Evolutionary conservation across 495 filamentous ascomycete species (phyloP).

Genomic region (Lophiostoma macrostomum): DNA sequence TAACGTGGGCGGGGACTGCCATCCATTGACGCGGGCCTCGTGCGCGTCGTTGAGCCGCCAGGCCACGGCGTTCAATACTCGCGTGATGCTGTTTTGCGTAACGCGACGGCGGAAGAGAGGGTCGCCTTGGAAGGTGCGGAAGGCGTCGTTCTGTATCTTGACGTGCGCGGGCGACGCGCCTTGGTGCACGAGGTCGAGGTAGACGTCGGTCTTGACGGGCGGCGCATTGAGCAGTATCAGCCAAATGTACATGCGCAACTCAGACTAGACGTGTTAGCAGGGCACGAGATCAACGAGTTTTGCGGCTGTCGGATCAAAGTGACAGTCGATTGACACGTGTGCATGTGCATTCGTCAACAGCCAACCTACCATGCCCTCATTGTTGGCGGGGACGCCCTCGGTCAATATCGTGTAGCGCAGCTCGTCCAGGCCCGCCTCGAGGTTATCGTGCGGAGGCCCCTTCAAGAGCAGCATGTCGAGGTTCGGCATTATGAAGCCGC

Average conservation of each 20-base stretch:
- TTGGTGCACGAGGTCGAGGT: conserved; percentile 86
- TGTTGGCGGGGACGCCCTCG: conserved; percentile 74
- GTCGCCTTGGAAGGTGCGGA: conserved; percentile 91
- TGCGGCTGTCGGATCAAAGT: conserved; percentile 12
- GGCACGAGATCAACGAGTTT: background rate
- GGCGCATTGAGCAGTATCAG: conserved; percentile 83
- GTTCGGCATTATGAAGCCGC: conserved; percentile 18
- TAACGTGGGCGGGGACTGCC: conserved; percentile 43
- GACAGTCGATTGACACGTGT: no score
- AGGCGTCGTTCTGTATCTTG: conserved; percentile 98
- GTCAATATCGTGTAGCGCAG: conserved; percentile 73
- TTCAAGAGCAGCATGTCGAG: conserved; percentile 49
- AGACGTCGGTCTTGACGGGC: conserved; percentile 77
- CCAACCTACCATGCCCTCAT: conserved; percentile 81
- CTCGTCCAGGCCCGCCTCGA: conserved; percentile 64
- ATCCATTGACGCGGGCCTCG: conserved; percentile 46
- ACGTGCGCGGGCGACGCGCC: conserved; percentile 90
- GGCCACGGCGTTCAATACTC: conserved; percentile 91
- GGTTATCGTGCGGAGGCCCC: conserved; percentile 67
- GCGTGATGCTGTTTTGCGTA: conserved; percentile 90
- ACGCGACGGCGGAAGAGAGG: conserved; percentile 93
- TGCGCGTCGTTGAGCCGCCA: conserved; percentile 86
- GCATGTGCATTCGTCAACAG: no score
- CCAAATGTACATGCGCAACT: conserved; percentile 92
- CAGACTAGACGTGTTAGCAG: conserved; percentile 57